phyloP scores from a whole-genome alignment of 176 grass and related monocot species.

The Poa pratensis region DNA sequence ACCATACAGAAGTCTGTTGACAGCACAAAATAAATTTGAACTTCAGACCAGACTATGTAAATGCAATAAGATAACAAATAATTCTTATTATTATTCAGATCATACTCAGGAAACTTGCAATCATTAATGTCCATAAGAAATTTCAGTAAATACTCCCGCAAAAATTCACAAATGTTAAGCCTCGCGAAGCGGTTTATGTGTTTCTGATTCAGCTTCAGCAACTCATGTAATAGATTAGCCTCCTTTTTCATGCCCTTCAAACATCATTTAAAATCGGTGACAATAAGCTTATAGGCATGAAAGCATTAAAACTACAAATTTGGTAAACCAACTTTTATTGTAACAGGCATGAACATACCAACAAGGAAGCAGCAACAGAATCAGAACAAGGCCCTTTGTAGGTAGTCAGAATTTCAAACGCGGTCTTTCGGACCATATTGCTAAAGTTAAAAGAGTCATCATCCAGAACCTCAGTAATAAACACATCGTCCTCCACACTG shows the following conservation, averaged over 20 bases:
- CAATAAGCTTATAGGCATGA: not conserved
- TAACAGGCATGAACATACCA: not conserved
- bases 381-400: slow-evolving; percentile 2
- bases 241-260: not conserved
- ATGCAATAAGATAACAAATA: not conserved
- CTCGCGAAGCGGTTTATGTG: not conserved
- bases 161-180: not conserved
- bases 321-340: not conserved
- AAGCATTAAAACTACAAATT: not conserved
- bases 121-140: not conserved
- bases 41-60: not conserved
- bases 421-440: not conserved
- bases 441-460: not conserved
- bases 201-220: not conserved
- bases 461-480: not conserved
- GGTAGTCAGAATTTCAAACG: not conserved
- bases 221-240: not conserved
- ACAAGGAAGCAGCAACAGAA: not conserved
- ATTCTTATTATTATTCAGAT: not conserved
- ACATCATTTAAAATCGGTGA: not conserved
- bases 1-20: not conserved
- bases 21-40: not conserved
- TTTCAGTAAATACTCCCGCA: not conserved
- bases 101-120: not conserved
- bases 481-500: not conserved